Base-by-base conservation (phyloP, 2,329 filamentous ascomycete genomes). In the Cytospora leucostoma region DNA sequence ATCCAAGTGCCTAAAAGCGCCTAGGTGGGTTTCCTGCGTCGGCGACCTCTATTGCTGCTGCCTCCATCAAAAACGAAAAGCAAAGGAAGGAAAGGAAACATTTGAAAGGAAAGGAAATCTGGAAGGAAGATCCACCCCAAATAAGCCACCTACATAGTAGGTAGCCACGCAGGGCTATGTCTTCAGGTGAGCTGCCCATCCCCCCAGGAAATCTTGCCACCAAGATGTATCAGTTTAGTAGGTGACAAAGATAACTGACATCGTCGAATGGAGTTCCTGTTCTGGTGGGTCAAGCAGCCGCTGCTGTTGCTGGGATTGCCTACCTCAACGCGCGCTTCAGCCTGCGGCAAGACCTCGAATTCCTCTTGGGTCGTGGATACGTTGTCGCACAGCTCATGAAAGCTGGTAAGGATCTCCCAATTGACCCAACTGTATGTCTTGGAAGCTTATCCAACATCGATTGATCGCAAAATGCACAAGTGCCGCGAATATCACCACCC, bases 301-400 rank as follows among this genome's bases (percentile, higher is more conserved):
- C 62, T 49, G 58, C 58, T 33, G 40, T 75, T 11, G 75, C 76
- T 5, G 74, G 73, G 52, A 69, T 78, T 33, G 82, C 83, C 49
- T 91, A 91, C 68, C 76, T 90, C 52, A 84, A 93, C 70, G 90
- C 86, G 60, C 91, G 89, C 76, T 87, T 84, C 69, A 85, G 90
- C 71, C 71, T 93, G 56, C 73, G 75, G 50, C 85, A 89, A 70
- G 90, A 93, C 72, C 67, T 89, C 17, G 68, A 71, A 0, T 69
- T 70, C 7, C 73, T 90, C n/a, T 71, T 76, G 13, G 74, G 75
- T 12, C 64, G 76, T n/a, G 78, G 75, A 40, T 74, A 72, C 37
- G 75, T 76, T 11, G 74, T 77, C 58, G 79, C 81, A 58, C 74
- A 78, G 3, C 80, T 82, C 60, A 73, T 74, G 5, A 77, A 79